Conservation (phyloP, 192 early-diverging fungal genomes). For the Entomortierella beljakovae region DNA sequence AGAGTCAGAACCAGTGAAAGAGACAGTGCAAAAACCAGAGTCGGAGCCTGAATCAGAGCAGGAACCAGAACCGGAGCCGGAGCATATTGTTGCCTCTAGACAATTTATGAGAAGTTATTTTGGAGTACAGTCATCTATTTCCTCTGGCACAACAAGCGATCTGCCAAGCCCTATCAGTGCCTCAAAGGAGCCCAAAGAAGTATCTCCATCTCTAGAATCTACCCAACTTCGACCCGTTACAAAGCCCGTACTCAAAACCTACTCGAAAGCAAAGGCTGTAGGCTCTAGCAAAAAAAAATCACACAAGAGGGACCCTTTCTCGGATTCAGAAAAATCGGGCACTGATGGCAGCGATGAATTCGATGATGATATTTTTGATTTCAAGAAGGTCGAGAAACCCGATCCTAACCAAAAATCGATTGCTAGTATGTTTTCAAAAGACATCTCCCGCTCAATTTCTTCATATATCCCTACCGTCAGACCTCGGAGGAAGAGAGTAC, state of each 20-base stretch:
- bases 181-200: not conserved
- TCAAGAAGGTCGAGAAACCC: conserved; percentile 19
- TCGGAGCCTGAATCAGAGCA: conserved; percentile 6
- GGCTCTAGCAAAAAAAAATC: conserved; percentile 1
- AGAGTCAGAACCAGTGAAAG: not conserved
- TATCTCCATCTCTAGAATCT: not conserved
- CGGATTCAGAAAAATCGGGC: conserved; percentile 14
- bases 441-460: not conserved
- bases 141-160: not conserved
- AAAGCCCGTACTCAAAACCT: not conserved
- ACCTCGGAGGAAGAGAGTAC: not conserved
- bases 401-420: conserved; percentile 47
- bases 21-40: not conserved
- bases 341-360: conserved; percentile 14
- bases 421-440: conserved; percentile 37
- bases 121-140: not conserved
- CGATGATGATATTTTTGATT: conserved; percentile 23
- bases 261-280: not conserved
- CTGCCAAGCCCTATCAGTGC: not conserved
- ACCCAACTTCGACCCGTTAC: not conserved
- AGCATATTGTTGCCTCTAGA: not conserved
- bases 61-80: conserved; percentile 9
- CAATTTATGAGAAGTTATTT: conserved; percentile 10
- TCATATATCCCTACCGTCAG: conserved; percentile 4
- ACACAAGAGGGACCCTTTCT: conserved; percentile 13